A percentile compares a stretch with the other conserved stretches of the same genome.
These are phyloP conservation scores for Vigna angularis DNA, from an alignment of 306 rosid genomes.

Conservation along the genomic window DNA sequence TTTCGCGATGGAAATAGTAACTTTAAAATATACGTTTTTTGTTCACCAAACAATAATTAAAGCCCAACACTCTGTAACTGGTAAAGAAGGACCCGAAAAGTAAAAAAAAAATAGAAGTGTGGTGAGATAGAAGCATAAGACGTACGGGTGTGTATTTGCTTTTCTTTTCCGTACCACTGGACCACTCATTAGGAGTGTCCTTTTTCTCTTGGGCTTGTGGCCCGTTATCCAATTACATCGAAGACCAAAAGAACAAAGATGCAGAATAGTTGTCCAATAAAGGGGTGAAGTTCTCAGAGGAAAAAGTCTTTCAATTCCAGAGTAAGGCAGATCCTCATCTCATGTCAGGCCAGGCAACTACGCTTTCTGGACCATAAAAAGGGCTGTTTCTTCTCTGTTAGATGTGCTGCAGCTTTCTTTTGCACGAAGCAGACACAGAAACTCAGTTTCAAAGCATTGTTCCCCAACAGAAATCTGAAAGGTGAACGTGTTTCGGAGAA, in stretches of 20 bases:
- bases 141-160: no score
- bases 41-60: not conserved
- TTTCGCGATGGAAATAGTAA: not conserved
- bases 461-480: not conserved
- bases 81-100: not conserved
- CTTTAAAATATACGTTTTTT: not conserved
- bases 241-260: not conserved
- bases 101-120: not conserved
- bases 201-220: not conserved
- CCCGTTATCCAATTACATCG: not conserved
- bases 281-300: not conserved
- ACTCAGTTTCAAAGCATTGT: not conserved
- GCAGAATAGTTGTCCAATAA: not conserved
- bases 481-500: not conserved
- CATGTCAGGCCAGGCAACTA: not conserved
- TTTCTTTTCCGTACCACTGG: no score
- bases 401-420: constrained; percentile 5
- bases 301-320: not conserved
- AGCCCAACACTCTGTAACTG: not conserved
- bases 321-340: not conserved
- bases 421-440: not conserved
- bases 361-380: not conserved
- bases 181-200: no score
- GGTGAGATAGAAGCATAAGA: not conserved
- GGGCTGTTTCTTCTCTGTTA: not conserved